Percentiles rank a stretch among this genome's conserved stretches.
Evolutionary conservation across 169 alveolate genomes (phyloP).

Genomic region (Cyclospora cayetanensis): DNA sequence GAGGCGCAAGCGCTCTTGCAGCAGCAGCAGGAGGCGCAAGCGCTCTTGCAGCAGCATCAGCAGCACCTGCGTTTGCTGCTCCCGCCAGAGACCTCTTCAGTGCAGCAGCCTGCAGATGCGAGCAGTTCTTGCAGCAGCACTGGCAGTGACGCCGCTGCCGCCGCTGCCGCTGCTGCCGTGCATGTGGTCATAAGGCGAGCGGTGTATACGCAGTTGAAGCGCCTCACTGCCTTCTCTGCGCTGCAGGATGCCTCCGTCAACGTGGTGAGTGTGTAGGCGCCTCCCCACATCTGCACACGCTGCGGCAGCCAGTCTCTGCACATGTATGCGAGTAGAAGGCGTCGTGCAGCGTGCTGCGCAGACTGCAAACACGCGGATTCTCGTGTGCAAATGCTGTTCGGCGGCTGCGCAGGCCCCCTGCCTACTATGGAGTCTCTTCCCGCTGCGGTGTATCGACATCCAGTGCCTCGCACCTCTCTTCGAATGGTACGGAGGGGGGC

Average conservation of each 20-base stretch:
- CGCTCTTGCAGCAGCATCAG: constrained; percentile 15
- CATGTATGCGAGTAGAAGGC: background rate
- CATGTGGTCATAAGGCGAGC: background rate
- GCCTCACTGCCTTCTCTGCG: background rate
- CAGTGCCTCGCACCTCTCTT: background rate
- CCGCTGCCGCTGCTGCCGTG: constrained; percentile 37
- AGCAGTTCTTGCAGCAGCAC: constrained; percentile 10
- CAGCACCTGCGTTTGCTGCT: background rate
- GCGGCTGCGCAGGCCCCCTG: constrained; percentile 48
- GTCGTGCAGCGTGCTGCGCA: too few species aligned
- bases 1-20: background rate
- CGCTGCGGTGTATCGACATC: constrained; percentile 41
- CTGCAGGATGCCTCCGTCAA: too few species aligned
- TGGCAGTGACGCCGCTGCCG: background rate
- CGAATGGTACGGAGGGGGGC: background rate
- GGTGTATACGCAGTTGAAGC: constrained; percentile 16
- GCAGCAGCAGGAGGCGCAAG: background rate
- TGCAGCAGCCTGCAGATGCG: background rate
- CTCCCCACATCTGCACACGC: too few species aligned
- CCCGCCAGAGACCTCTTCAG: background rate
- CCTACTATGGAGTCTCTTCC: constrained; percentile 9
- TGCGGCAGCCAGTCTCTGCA: too few species aligned
- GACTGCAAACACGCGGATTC: too few species aligned
- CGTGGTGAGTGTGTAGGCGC: too few species aligned
- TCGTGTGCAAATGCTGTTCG: constrained; percentile 5